Conservation (phyloP, 768 basidiomycete genomes). For the Rhodotorula sphaerocarpa region DNA sequence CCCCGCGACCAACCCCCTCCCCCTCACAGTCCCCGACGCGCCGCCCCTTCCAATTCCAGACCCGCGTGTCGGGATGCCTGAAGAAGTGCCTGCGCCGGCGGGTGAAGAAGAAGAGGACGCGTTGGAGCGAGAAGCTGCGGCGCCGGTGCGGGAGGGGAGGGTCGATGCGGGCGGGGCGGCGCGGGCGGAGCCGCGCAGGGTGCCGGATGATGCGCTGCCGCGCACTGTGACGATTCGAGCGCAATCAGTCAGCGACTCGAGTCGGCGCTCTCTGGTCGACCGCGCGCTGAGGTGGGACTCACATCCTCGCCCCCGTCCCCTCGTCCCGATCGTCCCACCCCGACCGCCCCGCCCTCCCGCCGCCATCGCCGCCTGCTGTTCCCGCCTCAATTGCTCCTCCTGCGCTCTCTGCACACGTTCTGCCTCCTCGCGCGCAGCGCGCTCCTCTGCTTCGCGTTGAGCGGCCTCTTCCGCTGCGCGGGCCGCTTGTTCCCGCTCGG, state of each 20-base stretch:
- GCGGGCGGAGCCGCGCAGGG: neutral
- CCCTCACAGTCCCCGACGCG: no score
- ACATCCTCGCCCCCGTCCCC: neutral
- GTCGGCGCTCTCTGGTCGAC: neutral
- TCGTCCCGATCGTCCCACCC: neutral
- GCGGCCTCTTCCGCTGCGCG: neutral
- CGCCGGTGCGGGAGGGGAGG: neutral
- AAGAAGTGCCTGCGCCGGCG: neutral
- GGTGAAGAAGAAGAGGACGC: neutral
- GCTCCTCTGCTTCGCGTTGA: neutral
- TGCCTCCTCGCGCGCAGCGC: neutral
- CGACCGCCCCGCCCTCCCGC: neutral
- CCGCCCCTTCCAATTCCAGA: no score
- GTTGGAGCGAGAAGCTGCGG: no score
- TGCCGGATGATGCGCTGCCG: neutral
- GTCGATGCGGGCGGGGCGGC: neutral
- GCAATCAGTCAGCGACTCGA: neutral
- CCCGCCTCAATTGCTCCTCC: neutral
- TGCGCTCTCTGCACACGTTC: neutral
- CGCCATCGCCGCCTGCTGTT: neutral
- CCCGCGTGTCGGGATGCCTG: slow-evolving; percentile 20
- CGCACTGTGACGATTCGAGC: neutral
- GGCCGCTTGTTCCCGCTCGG: neutral
- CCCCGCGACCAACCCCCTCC: slow-evolving; percentile 26
- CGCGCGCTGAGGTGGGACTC: neutral